Evolutionary conservation across 2,329 filamentous ascomycete species (phyloP).

Genomic region (Aphanocladium album): DNA sequence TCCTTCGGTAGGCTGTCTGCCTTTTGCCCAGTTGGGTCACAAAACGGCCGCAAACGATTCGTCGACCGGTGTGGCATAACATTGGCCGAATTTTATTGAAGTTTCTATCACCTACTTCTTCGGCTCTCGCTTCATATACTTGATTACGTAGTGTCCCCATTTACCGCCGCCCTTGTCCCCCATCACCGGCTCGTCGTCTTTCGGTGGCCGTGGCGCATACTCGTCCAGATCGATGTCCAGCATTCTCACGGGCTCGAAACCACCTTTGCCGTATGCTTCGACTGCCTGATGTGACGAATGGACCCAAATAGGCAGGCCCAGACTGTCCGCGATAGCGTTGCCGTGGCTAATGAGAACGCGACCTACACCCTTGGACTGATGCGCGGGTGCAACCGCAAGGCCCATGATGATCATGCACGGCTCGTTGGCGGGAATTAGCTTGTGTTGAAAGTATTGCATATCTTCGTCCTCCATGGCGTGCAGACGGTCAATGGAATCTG

Average conservation of each 20-base stretch:
- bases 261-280: slow-evolving; percentile 11
- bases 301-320: slow-evolving; percentile 11
- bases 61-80: no score
- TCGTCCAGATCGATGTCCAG: slow-evolving; percentile 14
- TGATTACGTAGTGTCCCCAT: slow-evolving; percentile 14
- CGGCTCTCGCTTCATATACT: slow-evolving; percentile 11
- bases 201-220: slow-evolving; percentile 13
- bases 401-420: slow-evolving; percentile 15
- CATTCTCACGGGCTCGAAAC: slow-evolving; percentile 9
- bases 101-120: neutral
- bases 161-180: slow-evolving; percentile 11
- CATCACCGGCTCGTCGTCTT: slow-evolving; percentile 13
- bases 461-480: slow-evolving; percentile 12
- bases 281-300: slow-evolving; percentile 16
- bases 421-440: slow-evolving; percentile 9
- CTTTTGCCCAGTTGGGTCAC: no score
- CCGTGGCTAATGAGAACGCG: slow-evolving; percentile 10
- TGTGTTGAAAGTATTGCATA: slow-evolving; percentile 12
- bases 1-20: no score
- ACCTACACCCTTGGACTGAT: slow-evolving; percentile 13
- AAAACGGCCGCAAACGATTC: no score
- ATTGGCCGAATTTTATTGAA: no score
- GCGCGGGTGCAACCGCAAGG: slow-evolving; percentile 9
- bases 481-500: slow-evolving; percentile 10
- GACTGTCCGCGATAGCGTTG: slow-evolving; percentile 10